A percentile compares a stretch with the other conserved stretches of the same genome.
phyloP scores from a whole-genome alignment of 2,329 filamentous ascomycete species.

The Paraconiothyrium brasiliense region DNA sequence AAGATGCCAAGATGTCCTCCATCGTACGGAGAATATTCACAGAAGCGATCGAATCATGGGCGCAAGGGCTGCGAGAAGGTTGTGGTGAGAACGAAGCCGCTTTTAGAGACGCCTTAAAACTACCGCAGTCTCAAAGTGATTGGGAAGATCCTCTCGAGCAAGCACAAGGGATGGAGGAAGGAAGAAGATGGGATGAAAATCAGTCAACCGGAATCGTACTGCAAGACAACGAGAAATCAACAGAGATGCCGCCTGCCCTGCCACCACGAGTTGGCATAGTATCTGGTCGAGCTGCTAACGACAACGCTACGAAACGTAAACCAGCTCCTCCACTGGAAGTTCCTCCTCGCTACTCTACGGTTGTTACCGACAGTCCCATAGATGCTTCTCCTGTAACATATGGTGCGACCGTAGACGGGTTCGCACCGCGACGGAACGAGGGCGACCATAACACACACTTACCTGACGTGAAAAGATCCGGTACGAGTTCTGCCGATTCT shows the following conservation, averaged over 20 bases:
- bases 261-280: slow-evolving; percentile 47
- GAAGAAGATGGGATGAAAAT: slow-evolving; percentile 42
- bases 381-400: slow-evolving; percentile 52
- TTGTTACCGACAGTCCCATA: slow-evolving; percentile 51
- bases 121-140: slow-evolving; percentile 52
- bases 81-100: slow-evolving; percentile 50
- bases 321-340: slow-evolving; percentile 53
- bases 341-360: slow-evolving; percentile 56
- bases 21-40: slow-evolving; percentile 61
- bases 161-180: slow-evolving; percentile 33
- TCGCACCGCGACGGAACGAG: slow-evolving; percentile 39
- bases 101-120: slow-evolving; percentile 52
- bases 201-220: slow-evolving; percentile 55
- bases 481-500: slow-evolving; percentile 45
- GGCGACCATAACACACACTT: slow-evolving; percentile 16
- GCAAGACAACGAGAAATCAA: slow-evolving; percentile 49
- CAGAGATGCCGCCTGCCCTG: slow-evolving; percentile 45
- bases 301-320: slow-evolving; percentile 49
- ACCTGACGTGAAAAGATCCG: slow-evolving; percentile 49
- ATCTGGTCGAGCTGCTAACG: slow-evolving; percentile 39
- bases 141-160: slow-evolving; percentile 60
- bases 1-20: slow-evolving; percentile 63
- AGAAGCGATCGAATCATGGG: slow-evolving; percentile 59
- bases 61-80: slow-evolving; percentile 53
- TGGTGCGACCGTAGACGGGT: slow-evolving; percentile 52